Conservation (phyloP, 2,329 filamentous ascomycete genomes). For the Talaromyces sp. region DNA sequence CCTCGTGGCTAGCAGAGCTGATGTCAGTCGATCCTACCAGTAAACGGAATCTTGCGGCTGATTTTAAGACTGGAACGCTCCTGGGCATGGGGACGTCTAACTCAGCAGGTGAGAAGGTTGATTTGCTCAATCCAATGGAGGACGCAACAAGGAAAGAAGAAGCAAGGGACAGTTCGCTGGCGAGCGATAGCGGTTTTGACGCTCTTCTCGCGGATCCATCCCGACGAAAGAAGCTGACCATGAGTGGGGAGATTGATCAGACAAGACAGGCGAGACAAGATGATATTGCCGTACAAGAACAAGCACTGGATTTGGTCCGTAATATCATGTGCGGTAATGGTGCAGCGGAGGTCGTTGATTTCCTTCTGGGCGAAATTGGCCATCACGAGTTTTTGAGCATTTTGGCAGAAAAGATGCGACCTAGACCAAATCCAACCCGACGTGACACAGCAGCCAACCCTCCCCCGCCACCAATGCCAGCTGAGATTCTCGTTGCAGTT, state of each 20-base stretch:
- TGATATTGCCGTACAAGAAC: constrained; percentile 81
- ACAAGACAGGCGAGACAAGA: constrained; percentile 66
- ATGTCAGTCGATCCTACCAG: constrained; percentile 55
- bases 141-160: constrained; percentile 25
- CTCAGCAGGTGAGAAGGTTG: constrained; percentile 56
- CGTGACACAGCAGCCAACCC: constrained; percentile 27
- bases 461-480: constrained; percentile 28
- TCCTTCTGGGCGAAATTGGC: constrained; percentile 69
- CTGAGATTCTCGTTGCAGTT: constrained; percentile 69
- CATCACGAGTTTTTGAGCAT: constrained; percentile 75
- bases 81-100: constrained; percentile 54
- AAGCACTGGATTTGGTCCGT: constrained; percentile 80
- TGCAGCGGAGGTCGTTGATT: constrained; percentile 70
- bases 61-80: constrained; percentile 28
- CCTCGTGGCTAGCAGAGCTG: constrained; percentile 74
- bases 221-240: constrained; percentile 36
- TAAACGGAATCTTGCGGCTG: constrained; percentile 29
- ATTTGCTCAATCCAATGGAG: constrained; percentile 52
- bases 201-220: constrained; percentile 37
- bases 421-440: constrained; percentile 35
- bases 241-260: constrained; percentile 64
- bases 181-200: constrained; percentile 18
- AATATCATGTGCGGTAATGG: constrained; percentile 72
- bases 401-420: constrained; percentile 69
- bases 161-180: constrained; percentile 31